Conservation (phyloP, 352 stramenopile genomes). For the Poterioochromonas sp. region DNA sequence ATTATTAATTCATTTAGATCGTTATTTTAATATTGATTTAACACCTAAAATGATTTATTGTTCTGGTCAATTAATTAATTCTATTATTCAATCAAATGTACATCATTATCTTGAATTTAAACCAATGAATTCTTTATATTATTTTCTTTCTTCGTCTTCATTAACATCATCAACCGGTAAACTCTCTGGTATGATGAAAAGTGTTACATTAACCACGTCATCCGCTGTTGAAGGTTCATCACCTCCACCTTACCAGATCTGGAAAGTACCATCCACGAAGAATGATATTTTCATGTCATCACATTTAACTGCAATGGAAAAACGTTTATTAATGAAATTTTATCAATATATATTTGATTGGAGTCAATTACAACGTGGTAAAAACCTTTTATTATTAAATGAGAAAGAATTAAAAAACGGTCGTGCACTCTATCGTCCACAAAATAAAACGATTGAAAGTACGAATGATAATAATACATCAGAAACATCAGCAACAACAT, state of each 20-base stretch:
- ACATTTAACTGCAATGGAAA: slow-evolving; percentile 16
- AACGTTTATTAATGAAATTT: slow-evolving; percentile 33
- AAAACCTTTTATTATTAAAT: not conserved
- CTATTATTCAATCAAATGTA: slow-evolving; percentile 1
- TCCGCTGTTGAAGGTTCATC: too few relatives aligned
- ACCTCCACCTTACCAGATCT: not conserved
- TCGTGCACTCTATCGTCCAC: slow-evolving; percentile 12
- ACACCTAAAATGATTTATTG: not conserved
- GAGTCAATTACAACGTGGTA: not conserved
- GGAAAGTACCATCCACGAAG: slow-evolving; percentile 26
- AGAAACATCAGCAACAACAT: not conserved
- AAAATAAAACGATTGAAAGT: slow-evolving; percentile 19
- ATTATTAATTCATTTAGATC: not conserved
- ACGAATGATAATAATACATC: not conserved
- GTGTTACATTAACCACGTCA: too few relatives aligned
- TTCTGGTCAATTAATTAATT: slow-evolving; percentile 7
- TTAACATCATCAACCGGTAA: not conserved
- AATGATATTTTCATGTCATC: slow-evolving; percentile 31
- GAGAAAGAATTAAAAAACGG: slow-evolving; percentile 9
- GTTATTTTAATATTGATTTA: slow-evolving; percentile 24
- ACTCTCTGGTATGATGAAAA: not conserved
- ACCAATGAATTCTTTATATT: not conserved
- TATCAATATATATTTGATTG: slow-evolving; percentile 9
- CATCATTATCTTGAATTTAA: slow-evolving; percentile 31
- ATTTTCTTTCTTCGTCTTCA: not conserved